These are phyloP conservation scores for Sarcodon aspratus DNA, from an alignment of 768 basidiomycete genomes.

Conservation along the genomic window DNA sequence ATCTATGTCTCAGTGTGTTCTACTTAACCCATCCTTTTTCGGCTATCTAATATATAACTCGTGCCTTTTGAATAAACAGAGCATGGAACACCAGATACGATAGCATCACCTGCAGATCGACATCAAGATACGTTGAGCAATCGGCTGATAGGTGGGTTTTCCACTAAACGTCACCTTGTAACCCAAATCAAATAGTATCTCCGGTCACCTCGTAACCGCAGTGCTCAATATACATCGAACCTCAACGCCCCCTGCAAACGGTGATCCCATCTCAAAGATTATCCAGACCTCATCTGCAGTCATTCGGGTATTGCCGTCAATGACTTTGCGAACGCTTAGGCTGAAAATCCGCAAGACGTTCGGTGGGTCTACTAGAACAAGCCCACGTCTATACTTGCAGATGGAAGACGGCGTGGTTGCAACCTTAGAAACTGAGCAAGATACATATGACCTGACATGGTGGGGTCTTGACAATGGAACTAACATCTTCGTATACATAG, in stretches of 20 bases:
- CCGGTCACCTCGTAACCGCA: conserved; percentile 2
- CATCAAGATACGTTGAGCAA: conserved; percentile 48
- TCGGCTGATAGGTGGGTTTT: conserved; percentile 44
- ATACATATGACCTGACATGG: conserved; percentile 52
- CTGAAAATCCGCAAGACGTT: conserved; percentile 48
- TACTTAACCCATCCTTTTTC: not conserved
- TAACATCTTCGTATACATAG: conserved; percentile 16
- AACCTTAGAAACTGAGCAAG: conserved; percentile 34
- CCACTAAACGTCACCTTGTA: not conserved
- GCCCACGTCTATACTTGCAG: conserved; percentile 41
- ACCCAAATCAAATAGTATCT: too few relatives aligned
- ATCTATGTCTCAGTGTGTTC: conserved; percentile 49
- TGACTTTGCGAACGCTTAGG: conserved; percentile 55
- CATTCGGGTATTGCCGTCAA: conserved; percentile 54
- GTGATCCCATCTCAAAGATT: conserved; percentile 1
- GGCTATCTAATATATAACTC: not conserved
- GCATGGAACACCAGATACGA: conserved; percentile 40
- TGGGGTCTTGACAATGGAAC: conserved; percentile 54
- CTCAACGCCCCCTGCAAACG: conserved; percentile 6
- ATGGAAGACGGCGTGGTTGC: conserved; percentile 37
- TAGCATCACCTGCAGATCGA: conserved; percentile 11
- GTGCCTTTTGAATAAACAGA: conserved; percentile 24
- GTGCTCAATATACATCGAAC: conserved; percentile 20
- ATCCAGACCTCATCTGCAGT: conserved; percentile 11
- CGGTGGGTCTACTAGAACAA: conserved; percentile 18